Base-by-base conservation (phyloP, 176 grass and related monocot species). In the Triticum timopheevii region DNA sequence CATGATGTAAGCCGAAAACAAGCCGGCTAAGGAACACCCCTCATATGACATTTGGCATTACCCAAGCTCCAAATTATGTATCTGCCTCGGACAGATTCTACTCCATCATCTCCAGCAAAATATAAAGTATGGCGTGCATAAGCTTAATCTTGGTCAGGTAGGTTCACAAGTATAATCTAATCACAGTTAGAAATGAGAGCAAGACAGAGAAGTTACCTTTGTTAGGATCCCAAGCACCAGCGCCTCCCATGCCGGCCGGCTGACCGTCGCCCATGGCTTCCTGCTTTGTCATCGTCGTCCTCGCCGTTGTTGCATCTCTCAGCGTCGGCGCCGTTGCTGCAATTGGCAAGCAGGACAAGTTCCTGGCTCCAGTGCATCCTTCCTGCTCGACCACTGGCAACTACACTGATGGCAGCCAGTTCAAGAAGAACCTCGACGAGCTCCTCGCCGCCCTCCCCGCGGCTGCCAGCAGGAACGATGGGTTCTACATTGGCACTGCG, bases 381-480 rank as follows among this genome's bases (percentile, higher is more conserved):
- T 36, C 30, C 13, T 72, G 87, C 68, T 85, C 69, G 13, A 75
- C 45, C 12, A 33, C 9, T 1, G 19, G 3, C 47, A 85, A 81
- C 77, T 89, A 89, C 77, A 76, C 77, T 10, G 77, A 23, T 4
- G 62, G 10, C 70, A 86, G 83, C 88, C 69, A 75, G 47, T 89
- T 69, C 83, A 19, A 85, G 47, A 76, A 50, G 88, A 89, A 89
- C 47, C 82, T 90, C 0, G 62, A 20, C 4, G 0, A 61, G 83
- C 77, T 90, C 2, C 35, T 82, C 13, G 1, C 78, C 70, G 2
- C 2, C 24, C 45, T 89, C 44, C 13, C 88, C 7, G 0, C 35
- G 0, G 20, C 10, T 1, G 77, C 88, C 35, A 5, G 3, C 3
- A 12, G 1, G 33, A 80, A 68, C 22, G 61, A 61, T 1, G 68